A percentile compares a stretch with the other conserved stretches of the same genome.
phyloP scores from a whole-genome alignment of 768 basidiomycete species.

The Amanita fuliginea region DNA sequence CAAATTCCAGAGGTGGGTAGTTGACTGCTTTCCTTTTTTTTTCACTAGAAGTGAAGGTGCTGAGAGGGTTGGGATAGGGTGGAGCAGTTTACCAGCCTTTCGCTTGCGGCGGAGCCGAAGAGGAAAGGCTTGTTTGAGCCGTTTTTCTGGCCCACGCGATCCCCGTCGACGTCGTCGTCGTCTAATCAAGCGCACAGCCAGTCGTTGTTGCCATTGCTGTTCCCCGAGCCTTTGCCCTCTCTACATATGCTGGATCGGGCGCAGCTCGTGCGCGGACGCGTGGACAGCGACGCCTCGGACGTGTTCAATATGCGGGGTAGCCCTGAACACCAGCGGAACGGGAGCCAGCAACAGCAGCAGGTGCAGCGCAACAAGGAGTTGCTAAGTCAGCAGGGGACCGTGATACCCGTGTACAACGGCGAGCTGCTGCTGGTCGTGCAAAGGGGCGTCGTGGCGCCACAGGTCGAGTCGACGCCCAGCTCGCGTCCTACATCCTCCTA shows the following conservation, averaged over 20 bases:
- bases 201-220: constrained; percentile 55
- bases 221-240: constrained; percentile 64
- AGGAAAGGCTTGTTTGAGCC: constrained; percentile 70
- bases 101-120: constrained; percentile 63
- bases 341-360: constrained; percentile 19
- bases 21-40: not conserved
- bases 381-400: constrained; percentile 48
- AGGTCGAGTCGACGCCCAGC: constrained; percentile 26
- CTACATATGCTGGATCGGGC: constrained; percentile 59
- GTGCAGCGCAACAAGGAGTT: constrained; percentile 24
- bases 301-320: constrained; percentile 35
- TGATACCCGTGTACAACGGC: constrained; percentile 65
- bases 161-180: constrained; percentile 16
- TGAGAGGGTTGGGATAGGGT: constrained; percentile 27
- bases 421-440: constrained; percentile 66
- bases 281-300: constrained; percentile 59
- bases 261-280: constrained; percentile 51
- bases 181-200: constrained; percentile 24
- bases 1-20: constrained; percentile 55
- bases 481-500: constrained; percentile 49
- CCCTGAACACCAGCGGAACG: not conserved
- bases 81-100: constrained; percentile 72
- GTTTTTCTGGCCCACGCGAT: constrained; percentile 53
- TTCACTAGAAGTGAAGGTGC: not conserved
- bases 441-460: constrained; percentile 21